Evolutionary conservation across 805 yeast species (phyloP).

Genomic region (Yarrowia porcina): DNA sequence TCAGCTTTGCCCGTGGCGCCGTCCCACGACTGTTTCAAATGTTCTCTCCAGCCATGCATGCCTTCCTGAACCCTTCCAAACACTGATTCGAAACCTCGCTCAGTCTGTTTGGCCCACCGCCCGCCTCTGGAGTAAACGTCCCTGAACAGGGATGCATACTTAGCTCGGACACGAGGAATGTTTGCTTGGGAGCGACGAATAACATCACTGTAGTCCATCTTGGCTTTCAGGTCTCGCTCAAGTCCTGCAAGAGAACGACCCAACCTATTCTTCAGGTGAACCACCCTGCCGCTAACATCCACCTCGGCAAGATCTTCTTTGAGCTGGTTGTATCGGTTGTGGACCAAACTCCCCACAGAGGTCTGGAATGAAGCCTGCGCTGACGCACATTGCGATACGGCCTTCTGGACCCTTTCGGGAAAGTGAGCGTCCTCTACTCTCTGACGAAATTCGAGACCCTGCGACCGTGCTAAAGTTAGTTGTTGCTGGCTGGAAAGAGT

Average conservation of each 20-base stretch:
- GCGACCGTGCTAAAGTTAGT: conserved; percentile 4
- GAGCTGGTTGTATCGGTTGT: background rate
- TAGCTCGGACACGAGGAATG: background rate
- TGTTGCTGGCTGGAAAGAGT: too few species aligned
- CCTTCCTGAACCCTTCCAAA: background rate
- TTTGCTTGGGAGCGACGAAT: background rate
- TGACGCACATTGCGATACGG: background rate
- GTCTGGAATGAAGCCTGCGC: conserved; percentile 13
- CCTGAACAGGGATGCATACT: background rate
- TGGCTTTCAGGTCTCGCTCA: background rate
- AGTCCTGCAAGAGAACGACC: background rate
- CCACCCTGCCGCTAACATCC: background rate
- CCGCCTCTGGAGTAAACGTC: background rate
- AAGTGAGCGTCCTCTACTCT: background rate
- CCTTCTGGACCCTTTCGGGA: background rate
- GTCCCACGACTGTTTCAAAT: background rate
- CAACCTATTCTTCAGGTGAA: background rate
- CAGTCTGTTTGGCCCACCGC: background rate
- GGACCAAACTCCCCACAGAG: background rate
- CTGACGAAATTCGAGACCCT: background rate
- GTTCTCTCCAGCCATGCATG: background rate
- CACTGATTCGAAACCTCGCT: background rate
- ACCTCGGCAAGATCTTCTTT: background rate
- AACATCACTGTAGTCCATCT: background rate
- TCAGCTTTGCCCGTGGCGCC: background rate